Base-by-base conservation (phyloP, 371 early-diverging fungal genomes). In the Rhizomucor pusillus region DNA sequence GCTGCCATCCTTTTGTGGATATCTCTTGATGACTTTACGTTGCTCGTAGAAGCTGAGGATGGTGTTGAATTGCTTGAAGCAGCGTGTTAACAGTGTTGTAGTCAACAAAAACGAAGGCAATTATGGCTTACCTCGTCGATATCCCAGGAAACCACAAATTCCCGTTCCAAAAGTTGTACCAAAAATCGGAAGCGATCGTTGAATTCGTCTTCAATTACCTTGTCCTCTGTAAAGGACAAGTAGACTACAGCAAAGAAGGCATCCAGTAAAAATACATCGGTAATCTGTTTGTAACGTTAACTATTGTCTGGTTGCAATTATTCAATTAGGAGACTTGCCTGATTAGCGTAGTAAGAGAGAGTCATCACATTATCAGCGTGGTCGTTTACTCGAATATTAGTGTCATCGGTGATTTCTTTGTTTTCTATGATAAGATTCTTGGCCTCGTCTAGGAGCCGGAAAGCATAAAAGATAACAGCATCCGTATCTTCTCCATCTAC, bases 291-390 rank as follows among this genome's bases (percentile, higher is more conserved):
- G 13, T 11, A 36, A 20, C 35, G 9, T 46, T 25, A 36, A 34
- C 33, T 12, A 45, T n/a, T n/a, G n/a, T n/a, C n/a, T n/a, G n/a
- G n/a, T n/a, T n/a, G 18, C 5, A 47, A 47, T 35, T 16, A 25
- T 18, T n/a, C 39, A 23, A 19, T 57, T 40, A 20, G 22, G 22
- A 9, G 4, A 22, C 36, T 29, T 57, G 65, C 70, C 62, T 78
- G 78, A 51, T 78, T 78, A 12, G 78, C 66, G 59, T 74, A 74
- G 24, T 78, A 78, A 12, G 75, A 71, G 14, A 78, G 54, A 0
- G 71, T 60, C 78, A 78, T 74, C 16, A 78, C 67, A 54, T 78
- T 78, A 33, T 78, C 78, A 12, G 78, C 75, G 49, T 78, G 78
- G 41, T 78, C 78, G 25, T 72, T 74, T 18, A 74, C 73, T 6